phyloP scores from a whole-genome alignment of 441 rosid genomes.

The Aleurites moluccanus region DNA sequence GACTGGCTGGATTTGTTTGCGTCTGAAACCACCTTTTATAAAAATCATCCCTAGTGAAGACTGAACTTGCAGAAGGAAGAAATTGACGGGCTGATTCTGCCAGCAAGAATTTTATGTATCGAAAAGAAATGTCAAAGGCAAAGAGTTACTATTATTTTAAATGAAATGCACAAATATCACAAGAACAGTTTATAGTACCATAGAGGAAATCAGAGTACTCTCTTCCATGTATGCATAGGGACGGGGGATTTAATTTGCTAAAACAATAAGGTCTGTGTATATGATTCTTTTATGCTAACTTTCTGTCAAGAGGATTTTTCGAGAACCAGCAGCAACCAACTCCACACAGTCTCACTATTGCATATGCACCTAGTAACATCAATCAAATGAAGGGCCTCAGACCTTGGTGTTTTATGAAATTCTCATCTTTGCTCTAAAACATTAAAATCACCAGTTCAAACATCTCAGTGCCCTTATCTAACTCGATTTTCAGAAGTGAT shows the following conservation, averaged over 20 bases:
- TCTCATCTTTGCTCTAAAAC: not conserved
- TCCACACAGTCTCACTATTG: not conserved
- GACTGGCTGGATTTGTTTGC: constrained; percentile 27
- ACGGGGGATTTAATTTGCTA: not conserved
- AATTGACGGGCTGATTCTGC: constrained; percentile 36
- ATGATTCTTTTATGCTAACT: not conserved
- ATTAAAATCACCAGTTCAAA: not conserved
- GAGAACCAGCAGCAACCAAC: not conserved
- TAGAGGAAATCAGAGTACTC: not conserved
- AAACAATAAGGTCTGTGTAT: not conserved
- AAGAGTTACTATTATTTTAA: not conserved
- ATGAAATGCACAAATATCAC: not conserved
- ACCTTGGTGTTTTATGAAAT: not conserved
- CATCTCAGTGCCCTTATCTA: not conserved
- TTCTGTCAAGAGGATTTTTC: not conserved
- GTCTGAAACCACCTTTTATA: constrained; percentile 32
- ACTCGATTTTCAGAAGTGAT: not conserved
- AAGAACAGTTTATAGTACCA: not conserved
- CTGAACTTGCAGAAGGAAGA: constrained; percentile 38
- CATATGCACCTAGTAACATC: not conserved
- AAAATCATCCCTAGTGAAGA: constrained; percentile 33
- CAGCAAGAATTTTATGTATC: not conserved
- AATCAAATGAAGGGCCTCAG: not conserved
- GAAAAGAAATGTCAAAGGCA: not conserved
- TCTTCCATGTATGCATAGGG: not conserved